Evolutionary conservation across 192 early-diverging fungal species (phyloP), one percentile per base, ranked within the genome.

Genomic region (Entophlyctis luteolus): DNA sequence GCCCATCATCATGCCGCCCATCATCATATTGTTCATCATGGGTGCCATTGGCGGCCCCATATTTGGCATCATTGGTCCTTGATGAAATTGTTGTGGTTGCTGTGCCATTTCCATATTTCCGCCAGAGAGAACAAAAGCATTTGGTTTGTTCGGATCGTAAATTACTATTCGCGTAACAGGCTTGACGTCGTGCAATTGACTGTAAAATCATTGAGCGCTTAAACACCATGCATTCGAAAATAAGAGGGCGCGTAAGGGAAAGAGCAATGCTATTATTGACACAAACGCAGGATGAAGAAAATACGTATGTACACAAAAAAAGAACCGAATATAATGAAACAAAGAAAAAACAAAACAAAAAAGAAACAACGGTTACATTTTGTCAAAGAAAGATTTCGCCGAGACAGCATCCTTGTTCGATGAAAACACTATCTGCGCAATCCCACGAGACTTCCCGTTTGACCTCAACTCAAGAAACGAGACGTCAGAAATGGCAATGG

Each of bases 371-470:
- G 20, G 20, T 50, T 50, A 60, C 58, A 45, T 60, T 16, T 20
- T 45, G 31, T 60, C 58, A 45, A 60, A 60, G 29, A 28, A 46
- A 8, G 58, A 37, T 27, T 60, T 60, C 20, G 58, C 58, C 22
- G 39, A 28, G 20, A 60, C 20, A 16, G 58, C 58, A 25, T 60
- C 58, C 39, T 38, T 45, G 39, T 60, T 60, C 6, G 58, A 60
- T 46, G 39, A 23, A 28, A 60, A 60, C 22, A 45, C 58, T 2
- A 60, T 60, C 32, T 60, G 58, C 16, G 37, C 38, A 3, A 45
- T 45, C 18, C 58, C 58, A 22, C 35, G 27, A n/a, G 58, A 60
- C 25, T 60, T 60, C 14, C 58, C 58, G 58, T 60, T 60, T 1
- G 16, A 23, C 18, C 39, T 32, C 22, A 12, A 25, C 39, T 60